Conservation (phyloP, 805 yeast genomes). For the Metschnikowia drakensbergensis region DNA sequence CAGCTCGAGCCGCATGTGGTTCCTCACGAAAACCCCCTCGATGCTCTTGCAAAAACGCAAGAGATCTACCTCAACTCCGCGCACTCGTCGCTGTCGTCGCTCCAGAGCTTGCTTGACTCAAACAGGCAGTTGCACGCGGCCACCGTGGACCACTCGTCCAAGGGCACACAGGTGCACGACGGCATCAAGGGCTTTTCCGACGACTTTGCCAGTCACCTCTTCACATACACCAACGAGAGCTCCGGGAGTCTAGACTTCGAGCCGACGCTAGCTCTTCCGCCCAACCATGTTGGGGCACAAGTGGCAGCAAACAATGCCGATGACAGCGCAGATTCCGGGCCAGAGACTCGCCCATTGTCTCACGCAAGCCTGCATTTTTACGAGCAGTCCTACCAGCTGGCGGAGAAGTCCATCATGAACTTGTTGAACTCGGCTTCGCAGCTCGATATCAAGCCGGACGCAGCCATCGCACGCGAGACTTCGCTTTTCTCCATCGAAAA, state of each 20-base stretch:
- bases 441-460: slow-evolving; percentile 2
- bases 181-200: slow-evolving; percentile 44
- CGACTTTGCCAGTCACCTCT: slow-evolving; percentile 30
- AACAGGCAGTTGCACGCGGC: slow-evolving; percentile 17
- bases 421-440: slow-evolving; percentile 26
- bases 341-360: neutral
- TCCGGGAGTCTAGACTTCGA: neutral
- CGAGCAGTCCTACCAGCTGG: slow-evolving; percentile 25
- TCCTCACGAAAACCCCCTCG: slow-evolving; percentile 30
- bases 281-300: neutral
- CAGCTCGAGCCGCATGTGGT: slow-evolving; percentile 18
- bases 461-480: neutral
- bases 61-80: slow-evolving; percentile 20
- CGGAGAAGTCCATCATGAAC: slow-evolving; percentile 41
- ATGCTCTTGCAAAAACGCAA: slow-evolving; percentile 26
- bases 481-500: neutral
- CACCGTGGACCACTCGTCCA: slow-evolving; percentile 10
- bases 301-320: neutral
- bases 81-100: slow-evolving; percentile 41
- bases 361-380: neutral
- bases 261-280: neutral
- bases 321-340: neutral
- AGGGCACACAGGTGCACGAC: slow-evolving; percentile 36
- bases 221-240: neutral
- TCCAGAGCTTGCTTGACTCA: slow-evolving; percentile 19